Conservation (phyloP, 768 basidiomycete genomes). For the Rhodotorula taiwanensis region DNA sequence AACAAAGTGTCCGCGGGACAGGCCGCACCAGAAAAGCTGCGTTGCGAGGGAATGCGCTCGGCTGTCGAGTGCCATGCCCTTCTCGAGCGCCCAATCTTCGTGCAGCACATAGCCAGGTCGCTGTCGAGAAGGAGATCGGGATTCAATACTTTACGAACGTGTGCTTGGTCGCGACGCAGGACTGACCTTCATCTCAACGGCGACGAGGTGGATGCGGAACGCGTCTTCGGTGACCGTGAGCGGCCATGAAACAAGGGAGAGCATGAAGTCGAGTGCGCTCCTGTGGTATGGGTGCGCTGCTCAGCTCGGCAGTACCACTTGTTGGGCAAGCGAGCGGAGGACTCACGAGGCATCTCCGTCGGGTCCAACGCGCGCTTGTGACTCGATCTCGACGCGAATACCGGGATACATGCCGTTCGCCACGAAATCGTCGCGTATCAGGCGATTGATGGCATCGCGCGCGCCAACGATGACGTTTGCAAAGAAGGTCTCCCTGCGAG, state of each 20-base stretch:
- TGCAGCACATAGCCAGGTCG: background rate
- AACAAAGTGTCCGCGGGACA: background rate
- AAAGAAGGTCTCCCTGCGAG: no score
- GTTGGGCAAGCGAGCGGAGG: no score
- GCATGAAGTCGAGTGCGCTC: background rate
- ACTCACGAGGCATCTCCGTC: no score
- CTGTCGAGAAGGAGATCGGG: background rate
- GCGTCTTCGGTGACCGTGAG: background rate
- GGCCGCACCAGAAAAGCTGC: background rate
- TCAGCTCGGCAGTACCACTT: background rate
- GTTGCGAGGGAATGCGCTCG: no score
- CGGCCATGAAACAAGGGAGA: background rate
- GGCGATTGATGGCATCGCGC: background rate
- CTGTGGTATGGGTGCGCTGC: background rate
- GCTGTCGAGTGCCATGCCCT: background rate
- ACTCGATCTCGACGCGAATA: no score
- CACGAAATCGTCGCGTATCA: background rate
- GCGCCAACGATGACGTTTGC: no score
- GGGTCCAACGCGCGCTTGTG: no score
- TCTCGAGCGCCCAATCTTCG: background rate
- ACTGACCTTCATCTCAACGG: conserved; percentile 1
- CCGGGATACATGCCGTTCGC: background rate
- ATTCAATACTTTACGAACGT: no score
- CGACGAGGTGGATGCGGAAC: background rate
- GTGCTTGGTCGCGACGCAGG: no score